phyloP scores from a whole-genome alignment of 2,329 filamentous ascomycete genomes.

The Fusarium verrucosum region DNA sequence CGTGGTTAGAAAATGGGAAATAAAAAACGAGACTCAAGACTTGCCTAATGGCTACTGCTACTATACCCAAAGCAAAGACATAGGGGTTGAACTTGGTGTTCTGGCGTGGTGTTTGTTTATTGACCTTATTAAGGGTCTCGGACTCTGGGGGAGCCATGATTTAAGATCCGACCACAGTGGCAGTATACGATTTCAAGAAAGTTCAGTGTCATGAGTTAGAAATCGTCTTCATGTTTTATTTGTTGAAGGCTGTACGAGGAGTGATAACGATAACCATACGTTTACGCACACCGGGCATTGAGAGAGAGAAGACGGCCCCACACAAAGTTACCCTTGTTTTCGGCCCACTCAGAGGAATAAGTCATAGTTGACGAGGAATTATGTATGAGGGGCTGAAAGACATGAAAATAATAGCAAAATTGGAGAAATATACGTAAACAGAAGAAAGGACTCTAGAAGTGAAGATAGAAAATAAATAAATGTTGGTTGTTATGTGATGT shows the following conservation, averaged over 20 bases:
- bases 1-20: not conserved
- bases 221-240: not conserved
- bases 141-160: not conserved
- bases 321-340: not conserved
- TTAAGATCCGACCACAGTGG: too few species aligned
- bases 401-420: too few species aligned
- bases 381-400: too few species aligned
- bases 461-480: not conserved
- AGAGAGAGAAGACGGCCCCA: not conserved
- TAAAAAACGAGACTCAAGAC: accelerated
- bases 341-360: not conserved
- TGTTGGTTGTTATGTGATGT: not conserved
- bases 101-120: not conserved
- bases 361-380: not conserved
- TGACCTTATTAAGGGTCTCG: not conserved
- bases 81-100: conserved; percentile 15
- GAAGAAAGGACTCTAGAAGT: not conserved
- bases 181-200: not conserved
- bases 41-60: conserved; percentile 26
- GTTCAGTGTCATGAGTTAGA: not conserved
- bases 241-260: not conserved
- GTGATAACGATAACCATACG: not conserved
- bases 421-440: not conserved
- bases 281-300: conserved; percentile 7
- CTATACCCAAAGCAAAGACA: conserved; percentile 22